Percentiles rank a stretch among this genome's conserved stretches.
phyloP scores from a whole-genome alignment of 1,284 basidiomycete species.

The Naganishia sp. region DNA sequence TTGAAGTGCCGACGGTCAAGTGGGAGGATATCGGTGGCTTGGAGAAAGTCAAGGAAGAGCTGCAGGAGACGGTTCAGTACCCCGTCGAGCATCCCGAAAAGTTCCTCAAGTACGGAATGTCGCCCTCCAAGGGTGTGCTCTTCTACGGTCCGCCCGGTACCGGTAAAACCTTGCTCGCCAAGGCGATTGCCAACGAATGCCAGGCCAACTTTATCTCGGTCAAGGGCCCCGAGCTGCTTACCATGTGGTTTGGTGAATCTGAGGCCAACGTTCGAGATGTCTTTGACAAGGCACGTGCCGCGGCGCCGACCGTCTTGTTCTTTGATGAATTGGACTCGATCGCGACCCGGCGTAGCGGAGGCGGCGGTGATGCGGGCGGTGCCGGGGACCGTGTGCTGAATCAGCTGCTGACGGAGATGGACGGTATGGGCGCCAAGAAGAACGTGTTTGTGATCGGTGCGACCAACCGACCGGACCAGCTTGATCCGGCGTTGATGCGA shows the following conservation, averaged over 20 bases:
- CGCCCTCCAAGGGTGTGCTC: slow-evolving; percentile 95
- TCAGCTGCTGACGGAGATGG: slow-evolving; percentile 81
- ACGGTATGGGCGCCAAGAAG: slow-evolving; percentile 99
- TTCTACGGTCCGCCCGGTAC: slow-evolving; percentile 98
- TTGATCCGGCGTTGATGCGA: slow-evolving; percentile 93
- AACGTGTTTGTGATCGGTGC: slow-evolving; percentile 89
- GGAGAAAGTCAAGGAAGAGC: slow-evolving; percentile 98
- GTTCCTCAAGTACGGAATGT: slow-evolving; percentile 99
- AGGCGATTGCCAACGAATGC: slow-evolving; percentile 98
- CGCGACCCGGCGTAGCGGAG: slow-evolving; percentile 87
- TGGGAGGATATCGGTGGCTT: slow-evolving; percentile 99
- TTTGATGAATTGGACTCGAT: slow-evolving; percentile 99
- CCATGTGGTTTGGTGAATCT: slow-evolving; percentile 99
- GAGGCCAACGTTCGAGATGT: slow-evolving; percentile 99
- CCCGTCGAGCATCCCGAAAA: slow-evolving; percentile 99
- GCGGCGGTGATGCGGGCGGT: slow-evolving; percentile 79
- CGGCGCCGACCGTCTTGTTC: slow-evolving; percentile 91
- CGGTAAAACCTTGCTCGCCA: slow-evolving; percentile 92
- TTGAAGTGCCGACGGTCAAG: slow-evolving; percentile 92
- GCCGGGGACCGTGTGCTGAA: slow-evolving; percentile 90
- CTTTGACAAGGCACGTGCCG: slow-evolving; percentile 98
- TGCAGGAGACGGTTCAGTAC: slow-evolving; percentile 99
- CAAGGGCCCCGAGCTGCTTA: slow-evolving; percentile 92
- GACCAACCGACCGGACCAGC: slow-evolving; percentile 92
- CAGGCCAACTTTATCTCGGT: slow-evolving; percentile 73